phyloP scores from a whole-genome alignment of 441 rosid genomes.

The Pelargonium australe region DNA sequence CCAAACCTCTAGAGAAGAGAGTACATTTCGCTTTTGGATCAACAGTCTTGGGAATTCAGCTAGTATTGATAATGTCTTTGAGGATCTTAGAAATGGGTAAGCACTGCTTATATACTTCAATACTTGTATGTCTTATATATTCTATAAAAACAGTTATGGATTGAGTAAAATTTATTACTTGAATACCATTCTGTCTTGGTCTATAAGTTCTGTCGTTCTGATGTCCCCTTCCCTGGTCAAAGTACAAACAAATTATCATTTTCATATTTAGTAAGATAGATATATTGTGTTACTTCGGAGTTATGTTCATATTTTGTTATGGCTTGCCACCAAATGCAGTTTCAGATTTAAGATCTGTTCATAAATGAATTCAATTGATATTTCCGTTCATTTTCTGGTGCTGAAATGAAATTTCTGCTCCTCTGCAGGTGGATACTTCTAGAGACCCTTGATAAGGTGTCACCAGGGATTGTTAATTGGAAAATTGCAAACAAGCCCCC shows the following conservation, averaged over 20 bases:
- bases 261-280: not conserved
- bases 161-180: not conserved
- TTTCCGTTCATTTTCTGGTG: not conserved
- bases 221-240: too few species aligned
- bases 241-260: too few species aligned
- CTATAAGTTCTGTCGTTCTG: not conserved
- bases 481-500: slow-evolving; percentile 70
- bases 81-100: slow-evolving; percentile 94
- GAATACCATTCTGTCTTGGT: not conserved
- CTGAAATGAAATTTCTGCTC: slow-evolving; percentile 14
- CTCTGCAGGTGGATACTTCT: slow-evolving; percentile 58
- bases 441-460: slow-evolving; percentile 66
- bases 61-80: slow-evolving; percentile 77
- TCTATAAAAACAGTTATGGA: not conserved
- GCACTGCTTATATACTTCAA: not conserved
- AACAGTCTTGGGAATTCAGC: slow-evolving; percentile 86
- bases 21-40: slow-evolving; percentile 98
- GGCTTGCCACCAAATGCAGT: not conserved
- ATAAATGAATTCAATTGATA: not conserved
- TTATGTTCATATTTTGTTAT: slow-evolving; percentile 1
- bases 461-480: slow-evolving; percentile 70
- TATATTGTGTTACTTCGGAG: not conserved
- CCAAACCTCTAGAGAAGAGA: slow-evolving; percentile 92
- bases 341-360: not conserved
- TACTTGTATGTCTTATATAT: not conserved